phyloP scores from a whole-genome alignment of 148 eudicot genomes.

The Heliamphora exappendiculata region DNA sequence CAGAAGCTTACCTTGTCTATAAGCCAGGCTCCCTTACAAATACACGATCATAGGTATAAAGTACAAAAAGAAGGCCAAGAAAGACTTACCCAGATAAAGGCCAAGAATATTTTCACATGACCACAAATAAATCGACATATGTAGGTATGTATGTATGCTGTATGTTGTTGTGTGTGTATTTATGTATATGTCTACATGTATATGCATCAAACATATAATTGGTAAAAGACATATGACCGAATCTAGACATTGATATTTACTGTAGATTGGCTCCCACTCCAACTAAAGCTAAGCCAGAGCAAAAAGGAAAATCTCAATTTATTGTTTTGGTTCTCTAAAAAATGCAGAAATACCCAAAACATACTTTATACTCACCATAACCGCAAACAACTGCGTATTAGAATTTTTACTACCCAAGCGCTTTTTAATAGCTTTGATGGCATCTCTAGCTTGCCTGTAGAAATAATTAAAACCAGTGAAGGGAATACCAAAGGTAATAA shows the following conservation, averaged over 20 bases:
- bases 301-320: not conserved
- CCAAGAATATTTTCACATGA: not conserved
- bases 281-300: not conserved
- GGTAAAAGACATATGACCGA: not conserved
- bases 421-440: constrained; percentile 82
- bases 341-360: constrained; percentile 1
- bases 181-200: not conserved
- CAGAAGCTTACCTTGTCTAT: not conserved
- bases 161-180: too few relatives aligned
- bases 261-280: not conserved
- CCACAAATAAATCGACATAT: too few relatives aligned
- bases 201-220: not conserved
- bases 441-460: constrained; percentile 83
- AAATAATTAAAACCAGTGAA: constrained; percentile 1
- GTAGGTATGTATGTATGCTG: too few relatives aligned
- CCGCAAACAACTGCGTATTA: constrained; percentile 72
- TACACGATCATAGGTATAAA: not conserved
- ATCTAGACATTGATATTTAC: not conserved
- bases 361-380: constrained; percentile 47
- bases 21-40: constrained; percentile 4
- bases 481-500: not conserved
- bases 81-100: too few relatives aligned
- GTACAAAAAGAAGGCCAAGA: not conserved
- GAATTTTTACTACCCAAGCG: constrained; percentile 73
- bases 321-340: not conserved